Evolutionary conservation across 345 rosid genomes (phyloP).

Genomic region (Hypericum androsaemum): DNA sequence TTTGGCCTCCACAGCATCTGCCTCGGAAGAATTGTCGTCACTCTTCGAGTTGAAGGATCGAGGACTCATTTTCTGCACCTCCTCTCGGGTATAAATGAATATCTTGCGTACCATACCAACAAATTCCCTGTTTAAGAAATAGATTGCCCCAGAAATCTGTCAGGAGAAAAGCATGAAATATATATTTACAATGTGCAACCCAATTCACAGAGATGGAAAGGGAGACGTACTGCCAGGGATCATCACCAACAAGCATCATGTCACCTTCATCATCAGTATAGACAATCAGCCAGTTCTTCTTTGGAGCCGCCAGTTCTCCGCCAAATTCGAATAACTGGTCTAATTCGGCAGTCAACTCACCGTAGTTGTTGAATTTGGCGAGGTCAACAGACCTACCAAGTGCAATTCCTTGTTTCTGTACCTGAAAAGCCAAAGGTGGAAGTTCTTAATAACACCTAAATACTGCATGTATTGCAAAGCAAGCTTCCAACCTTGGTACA

Average conservation of each 20-base stretch:
- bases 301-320: constrained; percentile 33
- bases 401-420: constrained; percentile 28
- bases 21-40: constrained; percentile 27
- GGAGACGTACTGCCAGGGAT: constrained; percentile 24
- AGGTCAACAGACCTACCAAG: constrained; percentile 36
- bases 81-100: constrained; percentile 49
- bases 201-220: neutral
- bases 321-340: constrained; percentile 37
- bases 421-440: constrained; percentile 20
- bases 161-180: neutral
- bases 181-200: neutral
- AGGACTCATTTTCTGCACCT: constrained; percentile 69
- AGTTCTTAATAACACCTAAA: neutral
- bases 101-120: constrained; percentile 20
- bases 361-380: constrained; percentile 20
- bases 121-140: constrained; percentile 28
- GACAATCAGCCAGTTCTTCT: constrained; percentile 31
- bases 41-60: constrained; percentile 33
- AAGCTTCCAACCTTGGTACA: constrained; percentile 57
- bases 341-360: constrained; percentile 29
- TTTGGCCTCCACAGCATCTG: constrained; percentile 13
- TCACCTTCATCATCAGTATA: constrained; percentile 30
- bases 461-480: neutral
- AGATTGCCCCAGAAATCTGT: neutral
- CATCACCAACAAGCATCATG: constrained; percentile 25